Conservation (phyloP, 1,284 basidiomycete species). For the Ceratorhiza oryzae-sativae region DNA sequence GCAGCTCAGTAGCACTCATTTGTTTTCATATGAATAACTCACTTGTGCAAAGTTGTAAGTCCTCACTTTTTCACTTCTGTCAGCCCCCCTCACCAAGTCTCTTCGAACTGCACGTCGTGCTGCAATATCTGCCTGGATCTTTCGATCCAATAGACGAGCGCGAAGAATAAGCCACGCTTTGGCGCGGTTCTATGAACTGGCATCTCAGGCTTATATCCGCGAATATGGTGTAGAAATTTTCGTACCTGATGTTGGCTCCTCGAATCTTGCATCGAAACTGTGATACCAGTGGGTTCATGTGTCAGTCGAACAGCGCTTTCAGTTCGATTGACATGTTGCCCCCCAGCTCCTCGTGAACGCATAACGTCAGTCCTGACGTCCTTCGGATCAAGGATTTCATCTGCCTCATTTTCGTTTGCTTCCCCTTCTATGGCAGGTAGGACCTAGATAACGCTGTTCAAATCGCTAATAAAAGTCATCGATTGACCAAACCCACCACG, state of each 20-base stretch:
- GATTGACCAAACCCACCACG: conserved; percentile 60
- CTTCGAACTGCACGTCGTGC: conserved; percentile 72
- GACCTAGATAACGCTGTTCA: conserved; percentile 59
- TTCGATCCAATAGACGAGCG: conserved; percentile 82
- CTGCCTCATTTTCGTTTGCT: conserved; percentile 51
- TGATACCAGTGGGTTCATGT: conserved; percentile 91
- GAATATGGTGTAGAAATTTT: background rate
- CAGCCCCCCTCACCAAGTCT: conserved; percentile 78
- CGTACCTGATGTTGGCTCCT: conserved; percentile 91
- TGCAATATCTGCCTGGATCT: conserved; percentile 72
- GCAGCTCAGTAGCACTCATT: background rate
- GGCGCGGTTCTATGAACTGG: conserved; percentile 70
- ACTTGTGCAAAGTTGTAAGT: conserved; percentile 94
- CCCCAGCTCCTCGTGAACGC: conserved; percentile 94
- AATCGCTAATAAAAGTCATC: conserved; percentile 39
- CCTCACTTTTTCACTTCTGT: conserved; percentile 89
- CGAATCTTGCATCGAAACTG: conserved; percentile 98
- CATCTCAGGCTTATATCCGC: background rate
- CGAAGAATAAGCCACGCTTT: conserved; percentile 88
- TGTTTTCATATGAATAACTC: conserved; percentile 39
- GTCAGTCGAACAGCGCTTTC: conserved; percentile 98
- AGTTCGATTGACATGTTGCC: conserved; percentile 99
- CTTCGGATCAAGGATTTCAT: conserved; percentile 75
- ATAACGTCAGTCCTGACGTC: conserved; percentile 93
- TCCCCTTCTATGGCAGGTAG: conserved; percentile 76